Base-by-base conservation (phyloP, 2,329 filamentous ascomycete species). In the Xylaria digitata region DNA sequence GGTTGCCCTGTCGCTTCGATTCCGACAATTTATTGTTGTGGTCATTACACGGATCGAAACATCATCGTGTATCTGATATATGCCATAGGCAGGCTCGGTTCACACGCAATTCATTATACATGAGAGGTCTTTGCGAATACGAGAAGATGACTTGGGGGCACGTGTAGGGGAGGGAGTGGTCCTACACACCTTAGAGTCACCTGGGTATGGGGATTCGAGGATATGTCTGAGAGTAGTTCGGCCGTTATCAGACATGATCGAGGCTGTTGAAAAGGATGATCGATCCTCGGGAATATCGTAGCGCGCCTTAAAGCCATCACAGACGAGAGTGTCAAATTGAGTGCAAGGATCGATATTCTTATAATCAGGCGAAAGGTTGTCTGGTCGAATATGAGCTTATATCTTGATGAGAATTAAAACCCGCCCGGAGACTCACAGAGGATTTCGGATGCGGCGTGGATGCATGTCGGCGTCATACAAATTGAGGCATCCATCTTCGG, bases 251-350 rank as follows among this genome's bases (percentile, higher is more conserved):
- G 79, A 80, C 86, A 92, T 88, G 66, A 87, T 82, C 1, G 84
- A 87, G 26, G 85, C 84, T 2, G 89, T 86, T 66, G 89, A 90
- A 40, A 84, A 84, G 71, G 85, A 83, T 40, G 86, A 84, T 68
- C 89, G 86, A 73, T 92, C 90, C 3, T 87, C 80, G 2, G 89
- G 85, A 65, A 92, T 84, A 72, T 91, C 89, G 78, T 92, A 86
- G 9, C 81, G 83, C 23, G 87, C 82, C 59, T 85, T 82, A 86
- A 89, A 92, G 11, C 90, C 90, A 62, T 88, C 89, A 72, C 90
- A 92, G 21, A 88, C 88, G 63, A 89, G 84, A 75, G 89, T 82
- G 66, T 91, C 88, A 66, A 93, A 93, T 73, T 92, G 79, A n/a
- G 82, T 85, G 72, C 90, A 93, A 1, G 90, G 86, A 74, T 92